These are phyloP conservation scores for Musa balbisiana DNA, from an alignment of 202 grass and related monocot genomes.

Conservation along the genomic window DNA sequence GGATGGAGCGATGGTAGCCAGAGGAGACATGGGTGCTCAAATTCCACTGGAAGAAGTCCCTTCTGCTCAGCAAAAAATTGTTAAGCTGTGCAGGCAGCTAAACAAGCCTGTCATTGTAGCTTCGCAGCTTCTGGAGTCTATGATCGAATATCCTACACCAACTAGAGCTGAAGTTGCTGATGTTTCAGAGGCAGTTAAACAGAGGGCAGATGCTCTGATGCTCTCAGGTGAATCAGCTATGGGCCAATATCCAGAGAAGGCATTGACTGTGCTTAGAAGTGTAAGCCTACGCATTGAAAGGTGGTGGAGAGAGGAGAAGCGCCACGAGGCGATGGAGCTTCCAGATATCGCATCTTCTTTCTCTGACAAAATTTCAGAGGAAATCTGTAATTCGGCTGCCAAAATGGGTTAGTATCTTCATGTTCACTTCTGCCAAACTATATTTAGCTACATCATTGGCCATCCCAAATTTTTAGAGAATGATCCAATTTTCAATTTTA, in stretches of 20 bases:
- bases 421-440: neutral
- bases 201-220: conserved; percentile 86
- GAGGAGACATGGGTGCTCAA: conserved; percentile 94
- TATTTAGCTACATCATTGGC: neutral
- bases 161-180: conserved; percentile 95
- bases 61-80: conserved; percentile 75
- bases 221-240: conserved; percentile 96
- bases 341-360: conserved; percentile 67
- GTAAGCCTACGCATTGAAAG: conserved; percentile 87
- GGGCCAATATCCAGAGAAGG: conserved; percentile 86
- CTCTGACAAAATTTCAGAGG: conserved; percentile 78
- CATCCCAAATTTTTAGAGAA: neutral
- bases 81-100: conserved; percentile 77
- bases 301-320: conserved; percentile 98
- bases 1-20: conserved; percentile 83
- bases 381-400: conserved; percentile 89
- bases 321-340: conserved; percentile 55
- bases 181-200: conserved; percentile 88
- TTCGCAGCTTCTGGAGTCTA: conserved; percentile 90
- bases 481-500: no score
- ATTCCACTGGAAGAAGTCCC: conserved; percentile 93
- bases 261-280: conserved; percentile 78
- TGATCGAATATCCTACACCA: conserved; percentile 92
- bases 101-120: conserved; percentile 97
- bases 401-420: conserved; percentile 61